Percentiles rank a stretch among this genome's conserved stretches.
Evolutionary conservation across 352 stramenopile species (phyloP).

Genomic region (Phytophthora syringae): DNA sequence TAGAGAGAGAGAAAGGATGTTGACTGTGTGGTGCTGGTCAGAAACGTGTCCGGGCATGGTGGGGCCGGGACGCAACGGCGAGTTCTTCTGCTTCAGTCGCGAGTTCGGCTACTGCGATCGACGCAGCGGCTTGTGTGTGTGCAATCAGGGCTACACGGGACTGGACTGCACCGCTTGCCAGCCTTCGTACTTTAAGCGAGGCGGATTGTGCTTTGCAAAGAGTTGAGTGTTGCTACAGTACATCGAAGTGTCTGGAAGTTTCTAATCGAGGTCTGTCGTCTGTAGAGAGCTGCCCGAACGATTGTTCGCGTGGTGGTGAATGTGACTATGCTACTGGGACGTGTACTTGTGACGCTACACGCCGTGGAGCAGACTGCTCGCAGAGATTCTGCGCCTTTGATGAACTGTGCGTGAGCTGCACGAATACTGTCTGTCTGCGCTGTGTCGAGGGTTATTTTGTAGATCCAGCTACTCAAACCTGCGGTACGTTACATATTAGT

Average conservation of each 20-base stretch:
- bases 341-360: slow-evolving; percentile 81
- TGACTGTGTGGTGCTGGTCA: slow-evolving; percentile 17
- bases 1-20: background rate
- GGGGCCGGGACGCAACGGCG: slow-evolving; percentile 86
- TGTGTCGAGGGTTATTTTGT: slow-evolving; percentile 92
- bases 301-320: slow-evolving; percentile 86
- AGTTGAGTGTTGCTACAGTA: slow-evolving; percentile 29
- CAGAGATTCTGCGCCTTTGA: slow-evolving; percentile 78
- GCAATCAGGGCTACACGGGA: slow-evolving; percentile 94
- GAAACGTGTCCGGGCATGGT: slow-evolving; percentile 85
- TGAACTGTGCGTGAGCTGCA: slow-evolving; percentile 89
- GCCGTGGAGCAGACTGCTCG: slow-evolving; percentile 84
- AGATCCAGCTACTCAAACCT: slow-evolving; percentile 64
- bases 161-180: slow-evolving; percentile 90
- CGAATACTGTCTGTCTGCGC: slow-evolving; percentile 72
- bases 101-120: slow-evolving; percentile 96
- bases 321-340: slow-evolving; percentile 92
- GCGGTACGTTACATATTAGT: slow-evolving; percentile 45
- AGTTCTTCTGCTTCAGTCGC: slow-evolving; percentile 92
- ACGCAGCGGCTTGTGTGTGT: slow-evolving; percentile 93
- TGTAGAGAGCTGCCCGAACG: slow-evolving; percentile 84
- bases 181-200: slow-evolving; percentile 86
- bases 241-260: background rate
- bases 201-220: slow-evolving; percentile 91
- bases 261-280: background rate